Percentiles rank a stretch among this genome's conserved stretches.
These are phyloP conservation scores for Linderniella brevidens DNA, from an alignment of 257 asterid species.

Conservation along the genomic window DNA sequence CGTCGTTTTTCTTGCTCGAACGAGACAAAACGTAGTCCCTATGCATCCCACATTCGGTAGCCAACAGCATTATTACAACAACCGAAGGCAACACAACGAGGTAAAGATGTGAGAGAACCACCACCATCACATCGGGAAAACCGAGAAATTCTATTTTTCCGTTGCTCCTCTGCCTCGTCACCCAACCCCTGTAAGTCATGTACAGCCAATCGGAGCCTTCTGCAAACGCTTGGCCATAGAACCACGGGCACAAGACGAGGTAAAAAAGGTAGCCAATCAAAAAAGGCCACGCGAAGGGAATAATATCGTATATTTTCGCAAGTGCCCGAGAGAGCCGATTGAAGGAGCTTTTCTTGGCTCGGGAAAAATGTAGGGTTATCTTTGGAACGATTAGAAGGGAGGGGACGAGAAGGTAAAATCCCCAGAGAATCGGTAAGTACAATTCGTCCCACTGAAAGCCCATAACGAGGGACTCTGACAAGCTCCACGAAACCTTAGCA, in stretches of 20 bases:
- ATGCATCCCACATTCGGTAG: conserved; percentile 51
- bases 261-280: conserved; percentile 46
- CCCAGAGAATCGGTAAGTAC: conserved; percentile 53
- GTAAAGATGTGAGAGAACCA: conserved; percentile 66
- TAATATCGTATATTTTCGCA: conserved; percentile 26
- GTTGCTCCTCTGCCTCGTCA: conserved; percentile 12
- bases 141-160: conserved; percentile 43
- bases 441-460: conserved; percentile 88
- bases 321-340: conserved; percentile 37
- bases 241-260: conserved; percentile 81
- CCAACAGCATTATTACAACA: conserved; percentile 23
- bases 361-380: conserved; percentile 21
- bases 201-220: conserved; percentile 40
- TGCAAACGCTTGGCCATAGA: conserved; percentile 45
- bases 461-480: conserved; percentile 81
- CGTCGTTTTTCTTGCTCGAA: conserved; percentile 79
- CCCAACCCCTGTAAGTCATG: conserved; percentile 94
- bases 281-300: conserved; percentile 35
- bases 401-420: conserved; percentile 26
- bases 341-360: conserved; percentile 29
- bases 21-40: conserved; percentile 38
- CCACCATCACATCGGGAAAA: conserved; percentile 80
- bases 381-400: conserved; percentile 46
- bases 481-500: conserved; percentile 46
- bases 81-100: conserved; percentile 57